Base-by-base conservation (phyloP, 352 stramenopile genomes). In the Globisporangium paddicum region DNA sequence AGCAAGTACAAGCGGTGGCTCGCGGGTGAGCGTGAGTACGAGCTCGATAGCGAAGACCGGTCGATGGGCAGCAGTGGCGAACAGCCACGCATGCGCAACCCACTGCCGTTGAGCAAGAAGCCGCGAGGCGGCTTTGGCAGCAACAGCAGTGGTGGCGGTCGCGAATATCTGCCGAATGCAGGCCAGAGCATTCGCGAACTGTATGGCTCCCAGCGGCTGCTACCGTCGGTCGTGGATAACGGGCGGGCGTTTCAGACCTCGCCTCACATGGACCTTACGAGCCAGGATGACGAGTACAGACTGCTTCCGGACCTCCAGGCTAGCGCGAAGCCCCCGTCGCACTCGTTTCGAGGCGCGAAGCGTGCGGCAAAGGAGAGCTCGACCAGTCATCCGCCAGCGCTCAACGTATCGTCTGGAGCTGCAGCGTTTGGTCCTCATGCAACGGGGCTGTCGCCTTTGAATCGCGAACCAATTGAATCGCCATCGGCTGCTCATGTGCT, bases 401-500 rank as follows among this genome's bases (percentile, higher is more conserved):
- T 51, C 25, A 30, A 19, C 5, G 21, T 46, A 3, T 13, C 28
- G 6, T 3, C 16, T 9, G 47, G 14, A 26, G 8, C 19, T 9
- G 32, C 47, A 13, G 26, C 47, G 3, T 54, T 54, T 2, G 47
- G 28, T 16, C 28, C 47, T 54, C 18, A 40, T 54, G 47, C 28
- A 41, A 23, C 26, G 47, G 28, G 32, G 18, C 52, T 30, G 8
- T 58, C 52, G 28, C 52, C 45, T 11, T 28, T 42, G 10, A 54
- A 54, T 45, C 45, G 40, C 14, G 3, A 54, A 32, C 60, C 60
- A 2, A n/a, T 62, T 8, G 53, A 80, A 10, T 90, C 78, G 0
- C 78, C 80, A 7, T 80, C 80, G 13, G 78, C 78, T 1, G 63
- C 68, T 0, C 75, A 78, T 41, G 74, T 87, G 34, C 44, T 90